Evolutionary conservation across 139 green algal species (phyloP).

Genomic region (Chlorella sp.): DNA sequence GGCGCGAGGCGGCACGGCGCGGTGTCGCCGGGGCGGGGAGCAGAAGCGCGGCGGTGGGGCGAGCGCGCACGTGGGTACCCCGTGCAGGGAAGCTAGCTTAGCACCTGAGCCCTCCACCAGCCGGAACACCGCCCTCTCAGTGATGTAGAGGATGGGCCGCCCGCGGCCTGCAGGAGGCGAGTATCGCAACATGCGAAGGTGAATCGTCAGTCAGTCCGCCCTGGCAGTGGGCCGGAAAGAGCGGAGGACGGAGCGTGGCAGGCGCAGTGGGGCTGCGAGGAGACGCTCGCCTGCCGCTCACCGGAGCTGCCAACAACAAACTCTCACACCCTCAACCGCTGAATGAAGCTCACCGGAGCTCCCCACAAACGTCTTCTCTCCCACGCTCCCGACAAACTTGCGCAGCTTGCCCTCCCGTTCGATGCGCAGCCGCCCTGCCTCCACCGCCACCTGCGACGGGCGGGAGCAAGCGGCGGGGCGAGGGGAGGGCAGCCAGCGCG

Average conservation of each 20-base stretch:
- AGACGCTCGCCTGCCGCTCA: not conserved
- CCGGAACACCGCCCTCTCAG: slow-evolving; percentile 51
- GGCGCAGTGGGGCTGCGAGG: not conserved
- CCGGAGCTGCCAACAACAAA: no score
- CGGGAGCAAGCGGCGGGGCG: not conserved
- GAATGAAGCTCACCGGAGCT: not conserved
- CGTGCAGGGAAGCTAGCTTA: not conserved
- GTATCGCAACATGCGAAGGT: not conserved
- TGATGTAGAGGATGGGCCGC: slow-evolving; percentile 46
- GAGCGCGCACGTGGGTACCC: not conserved
- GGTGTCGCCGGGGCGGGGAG: not conserved
- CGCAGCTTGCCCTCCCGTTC: slow-evolving; percentile 29
- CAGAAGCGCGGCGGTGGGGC: no score
- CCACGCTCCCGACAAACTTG: slow-evolving; percentile 42
- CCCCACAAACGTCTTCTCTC: slow-evolving; percentile 46
- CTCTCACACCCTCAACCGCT: no score
- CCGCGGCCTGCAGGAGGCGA: not conserved
- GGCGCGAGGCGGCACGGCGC: not conserved
- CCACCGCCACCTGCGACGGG: slow-evolving; percentile 24
- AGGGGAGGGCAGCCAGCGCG: not conserved
- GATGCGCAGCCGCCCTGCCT: slow-evolving; percentile 32
- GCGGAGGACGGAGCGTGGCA: not conserved
- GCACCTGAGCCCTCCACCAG: not conserved
- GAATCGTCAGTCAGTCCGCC: not conserved
- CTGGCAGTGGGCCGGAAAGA: not conserved